Conservation (phyloP, 2,329 filamentous ascomycete genomes). For the Fusarium subtropicale region DNA sequence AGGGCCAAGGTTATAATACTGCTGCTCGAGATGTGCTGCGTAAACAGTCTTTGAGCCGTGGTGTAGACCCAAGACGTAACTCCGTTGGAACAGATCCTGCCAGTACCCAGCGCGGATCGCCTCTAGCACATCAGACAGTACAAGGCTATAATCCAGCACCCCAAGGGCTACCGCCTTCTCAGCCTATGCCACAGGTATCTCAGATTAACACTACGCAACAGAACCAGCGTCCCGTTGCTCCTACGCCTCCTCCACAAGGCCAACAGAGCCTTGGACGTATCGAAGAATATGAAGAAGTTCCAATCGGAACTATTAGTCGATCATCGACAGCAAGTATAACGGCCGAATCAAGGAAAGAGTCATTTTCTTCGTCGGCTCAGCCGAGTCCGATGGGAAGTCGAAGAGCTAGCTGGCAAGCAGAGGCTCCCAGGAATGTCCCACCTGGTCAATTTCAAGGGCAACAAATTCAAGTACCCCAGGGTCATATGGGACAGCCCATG, state of each 20-base stretch:
- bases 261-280: constrained; percentile 42
- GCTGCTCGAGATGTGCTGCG: constrained; percentile 42
- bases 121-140: constrained; percentile 16
- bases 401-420: constrained; percentile 40
- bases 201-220: constrained; percentile 24
- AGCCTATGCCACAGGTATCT: constrained; percentile 30
- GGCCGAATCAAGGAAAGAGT: constrained; percentile 29
- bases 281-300: constrained; percentile 44
- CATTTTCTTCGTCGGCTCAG: constrained; percentile 31
- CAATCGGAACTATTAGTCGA: constrained; percentile 24
- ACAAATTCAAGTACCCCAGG: constrained; percentile 13
- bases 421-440: constrained; percentile 18
- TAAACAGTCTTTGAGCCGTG: constrained; percentile 39
- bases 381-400: constrained; percentile 38
- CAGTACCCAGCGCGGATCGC: constrained; percentile 24
- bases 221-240: constrained; percentile 6
- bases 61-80: constrained; percentile 38
- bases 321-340: constrained; percentile 37
- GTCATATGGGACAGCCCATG: constrained; percentile 14
- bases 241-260: constrained; percentile 28
- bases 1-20: constrained; percentile 38
- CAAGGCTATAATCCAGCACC: constrained; percentile 5
- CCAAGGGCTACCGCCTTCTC: constrained; percentile 21
- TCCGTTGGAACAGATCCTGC: constrained; percentile 38
- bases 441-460: constrained; percentile 31